Evolutionary conservation across 2,329 filamentous ascomycete species (phyloP), one percentile per base, ranked within the genome.

Genomic region (Exophiala aquamarina): DNA sequence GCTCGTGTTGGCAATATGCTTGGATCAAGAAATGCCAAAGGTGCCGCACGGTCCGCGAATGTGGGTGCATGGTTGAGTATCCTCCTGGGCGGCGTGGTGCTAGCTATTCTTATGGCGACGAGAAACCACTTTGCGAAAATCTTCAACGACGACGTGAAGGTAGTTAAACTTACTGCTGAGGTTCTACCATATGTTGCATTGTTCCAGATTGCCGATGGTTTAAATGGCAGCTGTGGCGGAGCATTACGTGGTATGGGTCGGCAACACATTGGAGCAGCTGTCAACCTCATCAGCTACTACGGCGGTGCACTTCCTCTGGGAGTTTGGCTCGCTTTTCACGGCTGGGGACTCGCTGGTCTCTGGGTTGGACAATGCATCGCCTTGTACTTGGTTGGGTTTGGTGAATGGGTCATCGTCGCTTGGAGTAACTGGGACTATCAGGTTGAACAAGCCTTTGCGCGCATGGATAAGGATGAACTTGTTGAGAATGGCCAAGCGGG

Each of bases 171-270:
- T 1, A 91, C 90, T 0, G 81, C 85, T 1, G 71, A 94, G 13
- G 86, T 95, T 19, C 83, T 95, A 74, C 90, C 90, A 0, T 92
- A 84, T 59, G 89, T 95, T 1, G 90, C 89, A 1, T 72, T 95
- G 2, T 95, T 95, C 67, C 89, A 95, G 70, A 91, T 95, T 50
- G 89, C 89, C 0, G 89, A 95, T 63, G 90, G 89, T 0, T 70
- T 95, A 26, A 93, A 93, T 60, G 89, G 89, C 1, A 87, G 82
- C 50, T 95, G 89, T 61, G 89, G 90, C 1, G 89, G 90, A 1
- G 82, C 83, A 15, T 69, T 95, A 11, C 71, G 89, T 55, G 90
- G 89, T 0, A 93, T 92, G 87, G 90, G 89, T 2, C 73, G 87
- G 44, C 89, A 95, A 66, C 89, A 91, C 74, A 78, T 94, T 40